phyloP scores from a whole-genome alignment of 2,329 filamentous ascomycete species.

The Biscogniauxia sp. region DNA sequence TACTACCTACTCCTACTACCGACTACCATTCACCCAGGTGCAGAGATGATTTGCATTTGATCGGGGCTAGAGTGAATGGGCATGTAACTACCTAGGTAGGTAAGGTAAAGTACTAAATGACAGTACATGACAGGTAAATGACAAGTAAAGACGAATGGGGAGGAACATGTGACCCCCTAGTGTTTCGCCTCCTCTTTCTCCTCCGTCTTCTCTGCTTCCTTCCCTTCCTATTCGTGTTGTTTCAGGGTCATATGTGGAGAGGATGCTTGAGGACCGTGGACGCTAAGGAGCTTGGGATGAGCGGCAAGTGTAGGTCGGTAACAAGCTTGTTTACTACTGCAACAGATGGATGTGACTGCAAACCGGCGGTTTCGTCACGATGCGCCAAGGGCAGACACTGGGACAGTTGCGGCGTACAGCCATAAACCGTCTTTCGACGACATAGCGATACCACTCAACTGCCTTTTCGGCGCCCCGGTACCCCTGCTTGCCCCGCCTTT shows the following conservation, averaged over 20 bases:
- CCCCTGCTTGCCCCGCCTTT: slow-evolving; percentile 33
- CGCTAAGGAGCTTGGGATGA: too few relatives aligned
- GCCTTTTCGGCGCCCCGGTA: slow-evolving; percentile 7
- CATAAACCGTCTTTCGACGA: slow-evolving; percentile 8
- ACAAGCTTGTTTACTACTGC: too few relatives aligned
- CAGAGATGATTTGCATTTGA: too few relatives aligned
- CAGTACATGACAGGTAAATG: background rate
- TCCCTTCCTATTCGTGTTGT: background rate
- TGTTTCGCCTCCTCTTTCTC: background rate
- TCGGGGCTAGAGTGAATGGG: too few relatives aligned
- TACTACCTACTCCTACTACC: too few relatives aligned
- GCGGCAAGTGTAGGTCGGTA: too few relatives aligned
- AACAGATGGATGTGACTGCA: background rate
- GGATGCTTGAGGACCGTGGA: too few relatives aligned
- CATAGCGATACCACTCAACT: slow-evolving; percentile 12
- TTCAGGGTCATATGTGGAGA: background rate
- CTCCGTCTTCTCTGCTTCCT: background rate
- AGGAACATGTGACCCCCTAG: slow-evolving; percentile 7
- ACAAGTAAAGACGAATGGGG: slow-evolving; percentile 2
- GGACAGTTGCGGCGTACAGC: background rate
- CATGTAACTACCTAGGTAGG: too few relatives aligned
- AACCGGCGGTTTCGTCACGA: background rate
- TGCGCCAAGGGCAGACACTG: background rate
- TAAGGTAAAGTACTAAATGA: background rate
- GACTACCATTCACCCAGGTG: too few relatives aligned